phyloP scores from a whole-genome alignment of 2,329 filamentous ascomycete species.

The Triangularia verruculosa region DNA sequence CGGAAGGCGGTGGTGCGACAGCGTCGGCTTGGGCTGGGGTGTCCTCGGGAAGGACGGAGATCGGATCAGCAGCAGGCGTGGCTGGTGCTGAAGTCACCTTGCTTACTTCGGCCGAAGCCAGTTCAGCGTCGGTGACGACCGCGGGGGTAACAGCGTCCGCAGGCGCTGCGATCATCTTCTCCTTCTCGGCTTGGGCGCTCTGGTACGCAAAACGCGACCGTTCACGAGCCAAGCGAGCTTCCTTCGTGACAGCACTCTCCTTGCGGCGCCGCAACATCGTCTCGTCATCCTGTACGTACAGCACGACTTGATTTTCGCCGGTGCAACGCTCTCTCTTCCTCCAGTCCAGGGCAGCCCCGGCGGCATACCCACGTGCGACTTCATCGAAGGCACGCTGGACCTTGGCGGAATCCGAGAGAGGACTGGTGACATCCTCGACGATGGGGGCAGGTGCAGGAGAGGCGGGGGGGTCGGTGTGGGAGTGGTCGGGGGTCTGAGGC shows the following conservation, averaged over 20 bases:
- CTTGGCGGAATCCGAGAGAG: background rate
- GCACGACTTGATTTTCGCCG: background rate
- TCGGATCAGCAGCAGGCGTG: background rate
- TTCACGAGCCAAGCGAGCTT: background rate
- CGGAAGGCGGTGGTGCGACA: background rate
- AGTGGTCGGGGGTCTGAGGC: conserved; percentile 3
- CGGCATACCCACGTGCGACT: background rate
- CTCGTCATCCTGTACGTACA: background rate
- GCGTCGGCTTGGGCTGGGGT: background rate
- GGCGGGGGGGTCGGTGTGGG: background rate
- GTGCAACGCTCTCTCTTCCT: background rate
- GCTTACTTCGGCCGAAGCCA: too few relatives aligned
- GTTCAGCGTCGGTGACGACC: background rate
- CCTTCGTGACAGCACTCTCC: background rate
- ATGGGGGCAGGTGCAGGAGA: background rate
- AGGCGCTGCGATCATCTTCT: background rate
- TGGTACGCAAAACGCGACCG: background rate
- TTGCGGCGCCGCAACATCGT: background rate
- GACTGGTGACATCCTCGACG: background rate
- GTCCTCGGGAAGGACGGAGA: background rate
- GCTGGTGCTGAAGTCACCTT: background rate
- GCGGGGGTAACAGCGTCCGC: background rate
- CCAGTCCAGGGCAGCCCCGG: background rate
- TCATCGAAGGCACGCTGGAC: background rate
- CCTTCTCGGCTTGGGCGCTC: background rate